phyloP scores from a whole-genome alignment of 257 asterid species.

The Capsicum baccatum region DNA sequence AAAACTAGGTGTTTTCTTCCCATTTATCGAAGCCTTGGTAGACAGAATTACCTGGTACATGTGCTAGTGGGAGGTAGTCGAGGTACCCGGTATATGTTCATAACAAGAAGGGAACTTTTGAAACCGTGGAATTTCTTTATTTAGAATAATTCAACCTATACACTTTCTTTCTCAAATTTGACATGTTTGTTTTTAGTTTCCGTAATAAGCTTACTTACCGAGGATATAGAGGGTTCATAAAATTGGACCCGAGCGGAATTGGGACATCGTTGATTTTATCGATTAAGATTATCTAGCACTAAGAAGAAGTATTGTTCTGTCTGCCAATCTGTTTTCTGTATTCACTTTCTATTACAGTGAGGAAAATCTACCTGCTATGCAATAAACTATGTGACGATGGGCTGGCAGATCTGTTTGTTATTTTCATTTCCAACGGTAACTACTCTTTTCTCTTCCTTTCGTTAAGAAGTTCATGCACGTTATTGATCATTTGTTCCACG shows the following conservation, averaged over 20 bases:
- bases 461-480: not conserved
- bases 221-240: not conserved
- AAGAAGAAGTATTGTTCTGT: not conserved
- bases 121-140: not conserved
- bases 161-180: not conserved
- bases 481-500: not conserved
- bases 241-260: not conserved
- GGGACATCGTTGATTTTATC: not conserved
- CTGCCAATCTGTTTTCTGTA: not conserved
- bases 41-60: no score
- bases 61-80: no score
- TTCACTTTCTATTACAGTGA: constrained; percentile 52
- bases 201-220: not conserved
- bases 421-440: constrained; percentile 76
- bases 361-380: constrained; percentile 82
- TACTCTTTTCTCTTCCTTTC: not conserved
- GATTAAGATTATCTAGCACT: not conserved
- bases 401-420: constrained; percentile 64
- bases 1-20: no score
- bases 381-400: constrained; percentile 69
- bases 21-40: no score
- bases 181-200: not conserved
- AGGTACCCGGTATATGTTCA: no score
- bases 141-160: not conserved
- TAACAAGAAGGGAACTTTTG: no score